Percentiles rank a stretch among this genome's conserved stretches.
phyloP scores from a whole-genome alignment of 768 basidiomycete genomes.

The Boletus reticulatus region DNA sequence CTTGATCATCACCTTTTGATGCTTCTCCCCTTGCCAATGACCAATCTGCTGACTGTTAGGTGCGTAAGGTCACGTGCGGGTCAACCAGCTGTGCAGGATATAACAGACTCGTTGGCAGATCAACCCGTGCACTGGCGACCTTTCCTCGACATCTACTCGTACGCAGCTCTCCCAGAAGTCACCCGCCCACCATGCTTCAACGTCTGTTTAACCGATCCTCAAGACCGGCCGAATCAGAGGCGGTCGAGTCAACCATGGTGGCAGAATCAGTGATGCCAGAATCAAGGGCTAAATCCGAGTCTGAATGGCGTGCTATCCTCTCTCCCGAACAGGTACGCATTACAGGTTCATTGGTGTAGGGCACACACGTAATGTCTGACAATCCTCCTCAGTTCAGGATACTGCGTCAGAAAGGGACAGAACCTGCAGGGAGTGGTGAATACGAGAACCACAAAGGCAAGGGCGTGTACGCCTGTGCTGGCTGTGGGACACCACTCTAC shows the following conservation, averaged over 20 bases:
- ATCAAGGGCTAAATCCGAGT: conserved; percentile 51
- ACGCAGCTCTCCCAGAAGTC: no score
- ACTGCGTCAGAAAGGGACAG: conserved; percentile 86
- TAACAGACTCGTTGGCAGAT: no score
- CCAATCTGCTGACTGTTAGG: no score
- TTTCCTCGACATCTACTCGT: no score
- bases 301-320: conserved; percentile 83
- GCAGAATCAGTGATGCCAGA: conserved; percentile 15
- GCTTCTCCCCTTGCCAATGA: no score
- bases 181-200: no score
- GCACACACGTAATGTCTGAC: neutral
- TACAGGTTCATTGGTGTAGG: neutral
- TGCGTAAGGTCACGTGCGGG: no score
- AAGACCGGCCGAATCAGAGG: no score
- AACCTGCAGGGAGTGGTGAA: conserved; percentile 70
- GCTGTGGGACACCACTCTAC: conserved; percentile 81
- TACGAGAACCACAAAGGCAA: conserved; percentile 66
- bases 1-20: no score
- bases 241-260: neutral
- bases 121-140: no score
- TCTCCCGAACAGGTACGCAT: conserved; percentile 73
- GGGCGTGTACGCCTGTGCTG: conserved; percentile 79
- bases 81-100: no score
- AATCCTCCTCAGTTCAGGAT: conserved; percentile 65
- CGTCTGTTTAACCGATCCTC: no score